These are phyloP conservation scores for Dinochytrium kinnereticum DNA, from an alignment of 371 early-diverging fungal species.

Conservation along the genomic window DNA sequence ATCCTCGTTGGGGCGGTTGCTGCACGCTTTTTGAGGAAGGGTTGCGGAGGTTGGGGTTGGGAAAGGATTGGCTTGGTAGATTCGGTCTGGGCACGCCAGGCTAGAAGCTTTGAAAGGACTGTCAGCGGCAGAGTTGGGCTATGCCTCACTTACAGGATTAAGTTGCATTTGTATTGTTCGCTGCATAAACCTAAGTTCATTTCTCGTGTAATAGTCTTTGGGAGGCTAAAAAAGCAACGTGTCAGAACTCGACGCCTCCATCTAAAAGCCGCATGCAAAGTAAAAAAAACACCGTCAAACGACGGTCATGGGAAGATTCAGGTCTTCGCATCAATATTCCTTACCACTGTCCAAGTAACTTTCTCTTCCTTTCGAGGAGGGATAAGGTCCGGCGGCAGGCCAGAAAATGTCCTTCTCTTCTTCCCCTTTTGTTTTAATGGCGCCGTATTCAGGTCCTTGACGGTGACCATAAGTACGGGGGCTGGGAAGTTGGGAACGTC, in stretches of 20 bases:
- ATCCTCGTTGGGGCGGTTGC: conserved; percentile 1
- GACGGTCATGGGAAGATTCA: too few species aligned
- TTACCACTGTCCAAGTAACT: background rate
- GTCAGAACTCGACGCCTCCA: background rate
- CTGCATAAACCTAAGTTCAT: background rate
- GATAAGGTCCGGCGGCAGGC: background rate
- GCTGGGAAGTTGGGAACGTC: too few species aligned
- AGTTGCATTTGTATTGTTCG: background rate
- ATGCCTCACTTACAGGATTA: background rate
- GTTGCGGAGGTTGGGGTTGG: background rate
- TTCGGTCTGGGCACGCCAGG: background rate
- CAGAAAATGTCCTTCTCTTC: background rate
- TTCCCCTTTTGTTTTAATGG: background rate
- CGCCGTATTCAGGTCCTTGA: background rate
- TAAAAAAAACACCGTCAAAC: background rate
- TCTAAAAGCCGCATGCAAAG: background rate
- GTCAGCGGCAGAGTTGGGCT: background rate
- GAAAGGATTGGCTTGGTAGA: background rate
- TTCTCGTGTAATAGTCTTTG: background rate
- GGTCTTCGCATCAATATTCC: background rate
- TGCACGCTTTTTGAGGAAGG: background rate
- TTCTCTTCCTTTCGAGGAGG: background rate
- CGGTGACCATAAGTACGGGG: background rate
- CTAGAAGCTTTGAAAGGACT: background rate
- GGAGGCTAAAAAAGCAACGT: too few species aligned